Evolutionary conservation across 306 rosid genomes (phyloP).

Genomic region (Citrullus mucosospermus): DNA sequence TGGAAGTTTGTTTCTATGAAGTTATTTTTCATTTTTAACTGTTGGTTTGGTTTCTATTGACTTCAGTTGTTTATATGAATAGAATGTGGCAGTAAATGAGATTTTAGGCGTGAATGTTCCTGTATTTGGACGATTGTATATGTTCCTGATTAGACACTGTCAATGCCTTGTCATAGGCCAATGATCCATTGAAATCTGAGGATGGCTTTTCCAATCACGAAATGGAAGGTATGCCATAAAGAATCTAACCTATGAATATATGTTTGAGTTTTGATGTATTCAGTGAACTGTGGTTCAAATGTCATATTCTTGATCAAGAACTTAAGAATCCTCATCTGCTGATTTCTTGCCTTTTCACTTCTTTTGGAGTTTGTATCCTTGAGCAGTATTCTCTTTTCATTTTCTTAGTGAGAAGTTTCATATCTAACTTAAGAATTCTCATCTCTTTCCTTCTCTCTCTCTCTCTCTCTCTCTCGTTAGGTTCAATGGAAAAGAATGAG

Average conservation of each 20-base stretch:
- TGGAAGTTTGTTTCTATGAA: neutral
- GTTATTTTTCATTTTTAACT: neutral
- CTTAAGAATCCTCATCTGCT: neutral
- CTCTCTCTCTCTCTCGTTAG: conserved; percentile 18
- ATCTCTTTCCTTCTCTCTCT: neutral
- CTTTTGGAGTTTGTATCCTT: no score
- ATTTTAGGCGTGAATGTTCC: neutral
- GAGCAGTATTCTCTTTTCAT: no score
- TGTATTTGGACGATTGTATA: neutral
- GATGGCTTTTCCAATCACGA: conserved; percentile 14
- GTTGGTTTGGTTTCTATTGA: neutral
- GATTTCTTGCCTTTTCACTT: no score
- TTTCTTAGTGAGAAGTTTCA: no score
- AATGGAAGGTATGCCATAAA: conserved; percentile 13
- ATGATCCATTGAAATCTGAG: conserved; percentile 24
- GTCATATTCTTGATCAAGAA: conserved; percentile 1
- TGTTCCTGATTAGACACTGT: conserved; percentile 8
- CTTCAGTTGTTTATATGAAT: neutral
- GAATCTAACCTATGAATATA: neutral
- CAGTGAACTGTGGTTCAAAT: conserved; percentile 6
- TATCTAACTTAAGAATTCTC: neutral
- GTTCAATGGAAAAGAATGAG: conserved; percentile 30
- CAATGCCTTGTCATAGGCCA: conserved; percentile 23
- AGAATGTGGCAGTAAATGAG: neutral
- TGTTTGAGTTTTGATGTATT: neutral